Evolutionary conservation across 805 yeast species (phyloP), one percentile per base, ranked within the genome.

Genomic region (Kuraishia borneana): DNA sequence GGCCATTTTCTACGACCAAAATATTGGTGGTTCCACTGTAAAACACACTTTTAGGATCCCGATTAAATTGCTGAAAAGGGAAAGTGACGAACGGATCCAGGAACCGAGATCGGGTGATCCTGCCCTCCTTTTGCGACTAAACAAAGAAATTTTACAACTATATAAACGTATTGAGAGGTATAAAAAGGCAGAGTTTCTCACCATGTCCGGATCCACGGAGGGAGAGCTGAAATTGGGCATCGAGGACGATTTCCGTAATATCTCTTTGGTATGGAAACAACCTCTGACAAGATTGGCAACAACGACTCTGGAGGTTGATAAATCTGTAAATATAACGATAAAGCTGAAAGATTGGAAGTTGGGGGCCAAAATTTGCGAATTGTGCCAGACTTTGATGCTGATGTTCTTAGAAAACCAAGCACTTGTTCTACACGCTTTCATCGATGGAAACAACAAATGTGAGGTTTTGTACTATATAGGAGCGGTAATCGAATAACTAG

Each of bases 11-110:
- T 77, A 74, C 46, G 63, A 70, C 14, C 76, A 73, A 39, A 56
- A 51, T 45, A 58, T 51, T 23, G 50, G 51, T 33, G 43, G 65
- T 7, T 64, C 68, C 18, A 56, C 70, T 3, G 64, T 83, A 13
- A 67, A 69, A 39, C 85, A 80, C 46, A 68, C 82, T 6, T 75
- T 77, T 45, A 73, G 74, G 33, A 70, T 88, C 14, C 89, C 94
- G 0, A 83, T 83, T 2, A 61, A 76, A 42, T 59, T 83, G 28
- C 46, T 82, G 36, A 68, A 74, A 38, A 63, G 61, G 40, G 68
- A 64, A 12, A 73, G 69, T 39, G 76, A 73, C 36, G 64, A 65
- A 10, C 48, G 65, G 32, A 58, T 73, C 7, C 58, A 63, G 14
- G 92, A 82, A 46, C 95, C 95, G 0, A 70, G 66, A 44, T 54